Conservation (phyloP, 257 asterid genomes). For the Lycium ferocissimum region DNA sequence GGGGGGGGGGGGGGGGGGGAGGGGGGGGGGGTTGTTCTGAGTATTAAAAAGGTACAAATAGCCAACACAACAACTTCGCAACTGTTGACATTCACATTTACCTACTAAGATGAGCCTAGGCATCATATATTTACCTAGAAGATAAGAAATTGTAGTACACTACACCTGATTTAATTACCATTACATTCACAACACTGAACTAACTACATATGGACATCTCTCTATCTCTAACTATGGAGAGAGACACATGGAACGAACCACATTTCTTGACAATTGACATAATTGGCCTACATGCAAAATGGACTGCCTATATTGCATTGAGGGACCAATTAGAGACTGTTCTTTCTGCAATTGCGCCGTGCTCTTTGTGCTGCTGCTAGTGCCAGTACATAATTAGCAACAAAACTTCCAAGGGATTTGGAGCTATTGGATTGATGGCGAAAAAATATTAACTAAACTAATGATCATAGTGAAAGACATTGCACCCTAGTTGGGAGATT, state of each 20-base stretch:
- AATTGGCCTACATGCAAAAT: conserved; percentile 18
- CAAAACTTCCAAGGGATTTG: conserved; percentile 35
- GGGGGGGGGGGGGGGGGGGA: no score
- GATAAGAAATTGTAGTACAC: not conserved
- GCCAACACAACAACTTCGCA: not conserved
- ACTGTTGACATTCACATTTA: conserved; percentile 20
- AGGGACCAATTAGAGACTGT: conserved; percentile 22
- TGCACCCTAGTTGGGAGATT: conserved; percentile 77
- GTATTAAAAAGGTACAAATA: conserved; percentile 18
- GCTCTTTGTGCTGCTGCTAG: conserved; percentile 40
- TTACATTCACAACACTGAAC: conserved; percentile 29
- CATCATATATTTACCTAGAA: conserved; percentile 30
- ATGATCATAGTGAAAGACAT: conserved; percentile 72
- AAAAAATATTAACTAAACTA: conserved; percentile 45
- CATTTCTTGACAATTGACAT: conserved; percentile 2
- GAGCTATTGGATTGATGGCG: conserved; percentile 21
- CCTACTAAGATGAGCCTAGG: conserved; percentile 16
- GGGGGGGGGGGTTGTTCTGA: not conserved
- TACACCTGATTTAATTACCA: conserved; percentile 19
- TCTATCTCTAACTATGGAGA: conserved; percentile 7
- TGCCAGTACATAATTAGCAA: conserved; percentile 50
- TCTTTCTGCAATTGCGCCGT: conserved; percentile 42
- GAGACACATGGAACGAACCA: conserved; percentile 11
- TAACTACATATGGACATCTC: conserved; percentile 23
- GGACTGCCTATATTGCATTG: not conserved